phyloP scores from a whole-genome alignment of 768 basidiomycete genomes.

The Kwoniella sp. region DNA sequence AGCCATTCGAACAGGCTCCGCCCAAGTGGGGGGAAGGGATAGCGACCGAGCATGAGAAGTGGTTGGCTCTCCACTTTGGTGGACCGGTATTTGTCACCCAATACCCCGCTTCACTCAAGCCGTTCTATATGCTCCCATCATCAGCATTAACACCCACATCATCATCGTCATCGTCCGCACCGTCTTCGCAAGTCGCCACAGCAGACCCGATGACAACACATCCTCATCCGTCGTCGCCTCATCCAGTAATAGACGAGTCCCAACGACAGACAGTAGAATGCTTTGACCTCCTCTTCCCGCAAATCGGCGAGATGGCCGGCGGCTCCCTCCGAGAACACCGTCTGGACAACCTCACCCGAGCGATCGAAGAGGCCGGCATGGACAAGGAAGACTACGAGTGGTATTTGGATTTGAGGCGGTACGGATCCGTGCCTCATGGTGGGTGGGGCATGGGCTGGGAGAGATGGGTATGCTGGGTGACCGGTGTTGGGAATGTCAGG shows the following conservation, averaged over 20 bases:
- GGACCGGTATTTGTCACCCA: conserved; percentile 90
- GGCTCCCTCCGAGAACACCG: conserved; percentile 73
- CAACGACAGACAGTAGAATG: conserved; percentile 81
- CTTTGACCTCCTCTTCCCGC: conserved; percentile 89
- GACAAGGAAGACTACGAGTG: conserved; percentile 58
- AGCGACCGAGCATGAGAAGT: conserved; percentile 90
- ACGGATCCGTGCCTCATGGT: conserved; percentile 86
- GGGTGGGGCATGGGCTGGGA: conserved; percentile 98
- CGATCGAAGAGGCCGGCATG: conserved; percentile 62
- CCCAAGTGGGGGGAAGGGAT: conserved; percentile 68
- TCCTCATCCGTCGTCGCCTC: conserved; percentile 2
- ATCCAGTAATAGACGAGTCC: conserved; percentile 30
- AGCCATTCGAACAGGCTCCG: conserved; percentile 64
- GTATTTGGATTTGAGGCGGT: conserved; percentile 81
- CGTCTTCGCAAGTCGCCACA: not conserved
- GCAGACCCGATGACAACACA: conserved; percentile 54
- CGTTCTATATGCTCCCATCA: conserved; percentile 82
- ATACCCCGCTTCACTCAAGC: conserved; percentile 80
- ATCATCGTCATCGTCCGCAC: not conserved
- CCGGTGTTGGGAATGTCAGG: conserved; percentile 84
- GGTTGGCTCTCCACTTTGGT: conserved; percentile 72
- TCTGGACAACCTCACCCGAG: conserved; percentile 50
- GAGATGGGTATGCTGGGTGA: conserved; percentile 80
- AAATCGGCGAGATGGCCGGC: conserved; percentile 84
- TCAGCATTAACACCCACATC: conserved; percentile 3